These are phyloP conservation scores for Echites panduratus DNA, from an alignment of 257 asterid genomes.

Conservation along the genomic window DNA sequence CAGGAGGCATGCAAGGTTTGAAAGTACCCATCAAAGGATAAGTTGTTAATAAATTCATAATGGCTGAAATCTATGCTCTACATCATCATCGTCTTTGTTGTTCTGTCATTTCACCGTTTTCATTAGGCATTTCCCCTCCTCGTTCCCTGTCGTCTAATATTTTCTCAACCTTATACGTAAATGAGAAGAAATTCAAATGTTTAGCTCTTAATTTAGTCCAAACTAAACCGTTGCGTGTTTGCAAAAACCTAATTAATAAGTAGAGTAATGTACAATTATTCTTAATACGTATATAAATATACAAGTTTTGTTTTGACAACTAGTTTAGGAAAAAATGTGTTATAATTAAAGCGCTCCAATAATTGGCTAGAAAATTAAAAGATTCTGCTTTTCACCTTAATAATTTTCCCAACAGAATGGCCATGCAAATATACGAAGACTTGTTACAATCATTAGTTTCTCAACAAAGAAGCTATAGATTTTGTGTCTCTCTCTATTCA, in stretches of 20 bases:
- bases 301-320: background rate
- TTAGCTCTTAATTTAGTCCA: too few relatives aligned
- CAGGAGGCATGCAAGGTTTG: background rate
- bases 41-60: background rate
- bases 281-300: too few relatives aligned
- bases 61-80: background rate
- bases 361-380: background rate
- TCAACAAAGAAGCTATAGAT: slow-evolving; percentile 1
- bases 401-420: slow-evolving; percentile 1
- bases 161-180: too few relatives aligned
- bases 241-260: too few relatives aligned
- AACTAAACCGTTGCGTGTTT: too few relatives aligned
- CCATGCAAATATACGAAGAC: background rate
- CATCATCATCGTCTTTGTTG: background rate
- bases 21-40: background rate
- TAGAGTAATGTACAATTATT: too few relatives aligned
- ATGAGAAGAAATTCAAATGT: too few relatives aligned
- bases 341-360: background rate
- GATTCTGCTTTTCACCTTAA: background rate
- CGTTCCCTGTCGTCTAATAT: too few relatives aligned
- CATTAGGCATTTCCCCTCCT: too few relatives aligned
- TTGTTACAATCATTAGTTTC: slow-evolving; percentile 10
- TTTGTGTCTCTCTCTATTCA: background rate
- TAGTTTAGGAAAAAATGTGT: background rate
- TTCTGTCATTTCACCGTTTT: background rate